phyloP scores from a whole-genome alignment of 768 basidiomycete species.

The Auricularia sp. region DNA sequence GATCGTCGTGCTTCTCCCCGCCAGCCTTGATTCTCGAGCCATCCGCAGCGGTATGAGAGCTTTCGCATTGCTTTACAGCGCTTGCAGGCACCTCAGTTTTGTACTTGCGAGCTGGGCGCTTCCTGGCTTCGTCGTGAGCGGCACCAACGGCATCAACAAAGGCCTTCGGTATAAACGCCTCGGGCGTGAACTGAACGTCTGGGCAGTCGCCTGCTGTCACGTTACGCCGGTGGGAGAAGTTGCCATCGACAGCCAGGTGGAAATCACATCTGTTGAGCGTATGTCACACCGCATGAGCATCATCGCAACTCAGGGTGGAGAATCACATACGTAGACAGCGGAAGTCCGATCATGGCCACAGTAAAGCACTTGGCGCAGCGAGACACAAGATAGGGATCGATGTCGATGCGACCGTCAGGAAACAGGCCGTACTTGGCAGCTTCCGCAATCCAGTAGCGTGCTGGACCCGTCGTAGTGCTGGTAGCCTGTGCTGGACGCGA shows the following conservation, averaged over 20 bases:
- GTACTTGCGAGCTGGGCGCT: constrained; percentile 4
- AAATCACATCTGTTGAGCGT: constrained; percentile 25
- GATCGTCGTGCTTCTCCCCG: constrained; percentile 14
- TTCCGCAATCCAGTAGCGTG: no score
- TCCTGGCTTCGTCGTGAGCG: constrained; percentile 16
- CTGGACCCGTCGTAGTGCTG: no score
- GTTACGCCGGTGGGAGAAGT: constrained; percentile 29
- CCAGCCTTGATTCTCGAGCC: background rate
- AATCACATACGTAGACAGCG: no score
- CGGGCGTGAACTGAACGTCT: constrained; percentile 25
- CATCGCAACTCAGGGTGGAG: no score
- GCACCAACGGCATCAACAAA: constrained; percentile 23
- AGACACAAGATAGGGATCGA: no score
- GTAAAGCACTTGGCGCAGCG: no score
- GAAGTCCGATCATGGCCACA: no score
- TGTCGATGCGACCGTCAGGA: no score
- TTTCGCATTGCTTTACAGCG: constrained; percentile 15
- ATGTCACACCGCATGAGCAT: no score
- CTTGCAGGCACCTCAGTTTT: constrained; percentile 20
- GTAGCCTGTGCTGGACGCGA: no score
- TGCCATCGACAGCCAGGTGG: constrained; percentile 27
- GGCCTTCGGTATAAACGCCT: constrained; percentile 24
- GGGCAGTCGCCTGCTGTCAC: constrained; percentile 21
- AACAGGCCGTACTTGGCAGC: no score
- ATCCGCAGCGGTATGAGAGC: background rate